Evolutionary conservation across 2,329 filamentous ascomycete genomes (phyloP), one percentile per base, ranked within the genome.

Genomic region (Verticillium dahliae): DNA sequence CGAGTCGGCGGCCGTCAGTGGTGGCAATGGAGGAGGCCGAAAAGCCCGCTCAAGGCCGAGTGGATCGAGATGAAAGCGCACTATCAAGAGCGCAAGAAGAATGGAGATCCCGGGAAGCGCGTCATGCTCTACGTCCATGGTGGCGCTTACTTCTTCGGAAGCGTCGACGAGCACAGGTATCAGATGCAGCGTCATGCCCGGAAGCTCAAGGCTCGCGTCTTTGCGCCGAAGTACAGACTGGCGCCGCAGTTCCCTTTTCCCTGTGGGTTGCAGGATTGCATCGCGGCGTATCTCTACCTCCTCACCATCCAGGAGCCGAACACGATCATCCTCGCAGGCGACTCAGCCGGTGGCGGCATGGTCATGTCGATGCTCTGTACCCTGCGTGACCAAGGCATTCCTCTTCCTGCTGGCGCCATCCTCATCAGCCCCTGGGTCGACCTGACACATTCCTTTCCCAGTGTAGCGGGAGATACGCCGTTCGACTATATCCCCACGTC

Each of bases 31-130:
- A 84, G 91, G 59, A 84, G 86, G 60, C 84, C 85, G 4, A 81
- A 85, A 33, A 81, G 77, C 56, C 81, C 86, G 1, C 77, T 97
- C 34, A 86, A 87, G 69, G 92, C 90, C 0, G 94, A 99, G 72
- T 98, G 93, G 94, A 91, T 99, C 67, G 95, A 98, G 80, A 97
- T 97, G 93, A 88, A 86, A 67, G 82, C 86, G 59, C 90, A 98
- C 73, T 89, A 91, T 70, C 80, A 89, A 63, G 87, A 90, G 70
- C 85, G 91, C 62, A 88, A 87, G 72, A 85, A 84, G 69, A 76
- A 77, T 0, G 77, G 77, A 15, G 84, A 85, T 57, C 81, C 82
- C 27, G 84, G 85, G 18, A 87, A 87, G 67, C 86, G 92, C 59
- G 87, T 96, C 62, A 97, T 98, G 85, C 79, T 99, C 31, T 98